Evolutionary conservation across 495 filamentous ascomycete genomes (phyloP).

Genomic region (Tuber umbilicatum): DNA sequence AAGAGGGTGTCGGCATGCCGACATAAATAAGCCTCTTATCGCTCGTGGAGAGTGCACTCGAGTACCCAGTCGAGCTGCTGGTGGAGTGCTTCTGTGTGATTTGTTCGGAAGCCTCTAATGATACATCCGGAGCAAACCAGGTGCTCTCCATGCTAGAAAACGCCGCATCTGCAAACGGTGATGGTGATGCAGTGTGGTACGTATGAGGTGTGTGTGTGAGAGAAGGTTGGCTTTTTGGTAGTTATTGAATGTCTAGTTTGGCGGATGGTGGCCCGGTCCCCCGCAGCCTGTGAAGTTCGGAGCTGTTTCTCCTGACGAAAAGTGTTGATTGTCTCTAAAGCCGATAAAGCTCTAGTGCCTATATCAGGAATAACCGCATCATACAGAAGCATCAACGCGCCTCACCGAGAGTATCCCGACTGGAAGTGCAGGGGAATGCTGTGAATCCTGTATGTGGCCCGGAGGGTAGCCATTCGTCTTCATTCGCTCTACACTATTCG

Average conservation of each 20-base stretch:
- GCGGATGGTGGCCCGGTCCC: neutral
- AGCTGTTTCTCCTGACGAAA: neutral
- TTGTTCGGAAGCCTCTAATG: neutral
- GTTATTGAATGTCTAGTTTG: neutral
- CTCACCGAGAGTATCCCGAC: too few species aligned
- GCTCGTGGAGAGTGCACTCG: neutral
- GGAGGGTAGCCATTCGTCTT: too few species aligned
- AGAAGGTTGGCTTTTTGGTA: neutral
- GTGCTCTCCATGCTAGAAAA: neutral
- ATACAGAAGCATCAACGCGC: too few species aligned
- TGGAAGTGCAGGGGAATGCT: too few species aligned
- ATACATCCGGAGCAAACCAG: neutral
- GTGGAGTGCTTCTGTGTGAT: neutral
- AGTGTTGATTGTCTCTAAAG: too few species aligned
- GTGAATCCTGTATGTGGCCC: too few species aligned
- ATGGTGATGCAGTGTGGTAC: neutral
- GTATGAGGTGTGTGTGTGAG: neutral
- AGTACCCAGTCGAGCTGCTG: neutral
- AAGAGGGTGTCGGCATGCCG: neutral
- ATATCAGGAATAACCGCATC: too few species aligned
- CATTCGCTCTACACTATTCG: too few species aligned
- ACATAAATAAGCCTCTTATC: neutral
- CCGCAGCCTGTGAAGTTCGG: neutral
- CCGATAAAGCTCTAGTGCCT: too few species aligned
- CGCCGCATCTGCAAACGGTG: neutral